Evolutionary conservation across 73 alveolate genomes (phyloP), one percentile per base, ranked within the genome.

Genomic region (Paramecium tetraurelia): DNA sequence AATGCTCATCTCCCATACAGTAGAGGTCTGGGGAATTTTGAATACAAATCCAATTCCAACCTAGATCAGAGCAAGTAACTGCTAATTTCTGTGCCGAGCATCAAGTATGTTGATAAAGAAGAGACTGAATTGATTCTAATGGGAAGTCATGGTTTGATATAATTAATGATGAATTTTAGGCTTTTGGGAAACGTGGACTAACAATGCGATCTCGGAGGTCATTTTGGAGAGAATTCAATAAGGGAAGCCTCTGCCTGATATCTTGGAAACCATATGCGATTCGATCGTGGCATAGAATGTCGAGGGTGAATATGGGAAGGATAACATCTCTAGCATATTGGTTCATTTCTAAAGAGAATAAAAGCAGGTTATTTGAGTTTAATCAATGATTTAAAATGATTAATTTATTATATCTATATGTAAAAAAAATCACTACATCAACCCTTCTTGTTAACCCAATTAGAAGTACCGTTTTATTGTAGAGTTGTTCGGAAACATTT

Each of bases 161-260:
- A 40, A 33, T 16, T 24, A 41, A 20, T 29, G 77, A 70, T 36
- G 0, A 22, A 46, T 20, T 9, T 3, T 12, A 44, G 76, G 90
- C 3, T 44, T 80, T 80, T 80, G 90, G 90, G 57, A 80, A 46
- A 80, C 43, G 6, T 41, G 90, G 90, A 41, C 90, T n/a, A 80
- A 80, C 20, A 18, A 31, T 80, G 75, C 63, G 12, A 80, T 41
- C 0, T 20, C 75, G 7, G 90, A 80, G 5, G 27, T 46, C 2
- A 44, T 80, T 3, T 7, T 43, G 22, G 90, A 80, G 27, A n/a
- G 90, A 9, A 41, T 80, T 10, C 16, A 46, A 20, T 22, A 80
- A 48, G 70, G 72, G 29, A 80, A 80, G 31, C 33, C 18, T 3
- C 12, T 80, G 18, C 7, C 21, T 8, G 71, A 76, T 18, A 76